These are phyloP conservation scores for Bipolaris gigantea DNA, from an alignment of 2,329 filamentous ascomycete genomes.

Conservation along the genomic window DNA sequence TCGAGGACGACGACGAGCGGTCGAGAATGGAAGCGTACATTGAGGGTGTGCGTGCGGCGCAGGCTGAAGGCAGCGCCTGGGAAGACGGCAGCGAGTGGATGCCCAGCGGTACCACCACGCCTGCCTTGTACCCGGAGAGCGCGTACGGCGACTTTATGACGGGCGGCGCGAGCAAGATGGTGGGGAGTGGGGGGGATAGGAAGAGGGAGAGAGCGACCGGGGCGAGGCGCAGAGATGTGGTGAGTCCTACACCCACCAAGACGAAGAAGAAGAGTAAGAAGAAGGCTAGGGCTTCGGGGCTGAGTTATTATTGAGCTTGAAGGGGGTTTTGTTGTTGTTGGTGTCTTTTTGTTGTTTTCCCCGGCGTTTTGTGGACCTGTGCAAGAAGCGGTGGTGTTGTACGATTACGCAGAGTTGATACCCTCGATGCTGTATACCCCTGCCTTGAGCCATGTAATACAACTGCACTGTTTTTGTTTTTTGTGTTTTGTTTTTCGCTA, in stretches of 20 bases:
- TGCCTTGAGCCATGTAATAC: background rate
- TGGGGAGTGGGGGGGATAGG: conserved; percentile 2
- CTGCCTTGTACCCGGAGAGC: conserved; percentile 17
- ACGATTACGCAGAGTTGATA: background rate
- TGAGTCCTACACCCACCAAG: conserved; percentile 24
- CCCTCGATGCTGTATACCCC: background rate
- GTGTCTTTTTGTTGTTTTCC: background rate
- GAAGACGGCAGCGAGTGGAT: conserved; percentile 31
- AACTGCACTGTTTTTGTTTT: background rate
- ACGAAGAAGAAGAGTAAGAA: conserved; percentile 30
- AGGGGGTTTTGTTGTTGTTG: background rate
- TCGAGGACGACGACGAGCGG: conserved; percentile 31
- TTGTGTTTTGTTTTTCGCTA: too few relatives aligned
- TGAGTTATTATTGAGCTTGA: conserved; percentile 34
- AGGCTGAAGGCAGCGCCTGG: conserved; percentile 31
- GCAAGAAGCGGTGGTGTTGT: background rate
- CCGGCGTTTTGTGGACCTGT: background rate
- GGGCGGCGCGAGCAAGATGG: conserved; percentile 21
- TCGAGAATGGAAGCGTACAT: conserved; percentile 35
- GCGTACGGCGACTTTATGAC: conserved; percentile 25
- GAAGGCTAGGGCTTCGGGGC: conserved; percentile 29
- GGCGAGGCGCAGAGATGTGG: conserved; percentile 4
- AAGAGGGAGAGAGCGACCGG: conserved; percentile 18
- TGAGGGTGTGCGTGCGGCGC: conserved; percentile 32
- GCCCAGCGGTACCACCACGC: conserved; percentile 26